Base-by-base conservation (phyloP, 176 grass and related monocot species). In the Bolboschoenus planiculmis region DNA sequence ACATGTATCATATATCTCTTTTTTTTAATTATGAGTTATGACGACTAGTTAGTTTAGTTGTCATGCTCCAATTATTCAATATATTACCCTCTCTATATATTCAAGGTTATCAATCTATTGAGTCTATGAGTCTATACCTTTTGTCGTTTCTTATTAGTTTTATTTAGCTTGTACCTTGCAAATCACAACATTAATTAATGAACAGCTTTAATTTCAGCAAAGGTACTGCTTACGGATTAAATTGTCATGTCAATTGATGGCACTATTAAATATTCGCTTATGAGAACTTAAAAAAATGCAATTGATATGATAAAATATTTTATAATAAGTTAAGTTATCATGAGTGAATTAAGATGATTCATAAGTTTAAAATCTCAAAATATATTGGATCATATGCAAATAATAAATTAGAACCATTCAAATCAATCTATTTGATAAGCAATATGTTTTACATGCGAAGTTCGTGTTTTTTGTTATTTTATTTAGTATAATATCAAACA, bases 81-180 rank as follows among this genome's bases (percentile, higher is more conserved):
- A 6, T 23, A 44, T 36, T 1, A 72, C 36, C 4, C 20, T 11
- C 66, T 23, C 34, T 4, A 6, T 7, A 20, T n/a, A 3, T n/a
- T 70, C 1, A 42, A 40, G 18, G 18, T 40, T 23, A 33, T 7
- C 10, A 10, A 5, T 16, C 23, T 11, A 61, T 0, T 44, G 43
- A 4, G 9, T 29, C 10, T 35, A 64, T 16, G 11, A 34, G 30
- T 35, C 36, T 10, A 43, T 72, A 7, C 44, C 39, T n/a, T 46
- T 46, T 73, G 68, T 50, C 43, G 11, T 75, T 75, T 51, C 13
- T 75, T 75, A 7, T 75, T 75, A 7, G n/a, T 75, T 75, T 50
- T 31, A 48, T 75, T 50, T 14, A 30, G 23, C 13, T 75, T 75
- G 16, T 75, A 75, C 24, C 71, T 75, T 76, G 33, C 44, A 73